These are phyloP conservation scores for Malassezia caprae DNA, from an alignment of 1,284 basidiomycete genomes.

Conservation along the genomic window DNA sequence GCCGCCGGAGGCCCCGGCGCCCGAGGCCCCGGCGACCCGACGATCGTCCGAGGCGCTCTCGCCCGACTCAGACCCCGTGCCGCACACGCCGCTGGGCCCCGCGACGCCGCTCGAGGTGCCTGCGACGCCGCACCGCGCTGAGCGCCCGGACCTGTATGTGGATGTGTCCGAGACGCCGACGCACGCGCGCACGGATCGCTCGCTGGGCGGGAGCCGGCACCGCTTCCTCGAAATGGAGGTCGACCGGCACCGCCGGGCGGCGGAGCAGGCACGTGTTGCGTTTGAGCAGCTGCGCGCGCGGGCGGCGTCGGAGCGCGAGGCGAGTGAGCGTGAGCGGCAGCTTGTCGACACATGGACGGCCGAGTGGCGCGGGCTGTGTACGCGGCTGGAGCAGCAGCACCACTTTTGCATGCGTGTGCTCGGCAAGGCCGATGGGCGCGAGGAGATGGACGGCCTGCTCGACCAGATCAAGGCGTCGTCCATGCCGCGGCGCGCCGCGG, in stretches of 20 bases:
- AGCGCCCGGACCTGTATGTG: not conserved
- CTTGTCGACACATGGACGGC: slow-evolving; percentile 24
- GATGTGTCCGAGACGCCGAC: not conserved
- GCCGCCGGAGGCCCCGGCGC: not conserved
- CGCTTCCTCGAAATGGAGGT: slow-evolving; percentile 5
- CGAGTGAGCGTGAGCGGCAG: slow-evolving; percentile 31
- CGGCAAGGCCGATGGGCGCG: slow-evolving; percentile 44
- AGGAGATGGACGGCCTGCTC: slow-evolving; percentile 46
- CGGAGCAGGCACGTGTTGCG: slow-evolving; percentile 23
- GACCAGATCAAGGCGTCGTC: slow-evolving; percentile 40
- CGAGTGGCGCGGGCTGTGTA: slow-evolving; percentile 6
- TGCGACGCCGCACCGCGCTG: not conserved
- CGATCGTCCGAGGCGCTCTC: not conserved
- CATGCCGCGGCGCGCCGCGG: slow-evolving; percentile 29
- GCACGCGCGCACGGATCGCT: not conserved
- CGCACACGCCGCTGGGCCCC: not conserved
- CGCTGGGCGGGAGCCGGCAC: not conserved
- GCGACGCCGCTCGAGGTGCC: slow-evolving; percentile 3
- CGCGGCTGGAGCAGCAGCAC: slow-evolving; percentile 38
- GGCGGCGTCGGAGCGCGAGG: slow-evolving; percentile 31
- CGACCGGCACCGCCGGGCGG: slow-evolving; percentile 15
- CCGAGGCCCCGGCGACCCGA: not conserved
- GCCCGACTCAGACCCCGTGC: not conserved
- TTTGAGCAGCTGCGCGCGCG: slow-evolving; percentile 27
- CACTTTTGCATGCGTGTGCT: slow-evolving; percentile 39